A percentile compares a stretch with the other conserved stretches of the same genome.
These are phyloP conservation scores for Avena sativa DNA, from an alignment of 176 grass and related monocot genomes.

Conservation along the genomic window DNA sequence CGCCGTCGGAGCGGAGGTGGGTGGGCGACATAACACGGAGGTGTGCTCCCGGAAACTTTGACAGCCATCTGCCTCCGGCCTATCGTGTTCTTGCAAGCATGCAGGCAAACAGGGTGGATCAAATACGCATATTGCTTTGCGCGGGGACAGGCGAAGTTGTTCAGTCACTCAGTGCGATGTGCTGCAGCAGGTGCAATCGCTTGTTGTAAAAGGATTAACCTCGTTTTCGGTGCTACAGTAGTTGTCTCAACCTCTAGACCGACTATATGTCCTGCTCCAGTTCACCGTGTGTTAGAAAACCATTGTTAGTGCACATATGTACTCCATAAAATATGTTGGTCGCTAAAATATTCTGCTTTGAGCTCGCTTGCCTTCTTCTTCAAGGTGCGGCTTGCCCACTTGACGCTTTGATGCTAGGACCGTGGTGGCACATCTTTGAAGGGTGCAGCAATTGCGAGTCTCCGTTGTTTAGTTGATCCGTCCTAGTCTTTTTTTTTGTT, in stretches of 20 bases:
- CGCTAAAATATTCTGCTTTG: neutral
- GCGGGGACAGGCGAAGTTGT: neutral
- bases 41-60: neutral
- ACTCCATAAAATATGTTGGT: neutral
- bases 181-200: conserved; percentile 51
- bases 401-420: too few species aligned
- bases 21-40: conserved; percentile 73
- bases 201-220: conserved; percentile 52
- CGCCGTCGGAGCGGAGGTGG: conserved; percentile 49
- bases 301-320: neutral
- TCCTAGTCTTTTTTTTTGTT: too few species aligned
- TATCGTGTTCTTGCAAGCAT: neutral
- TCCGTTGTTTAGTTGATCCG: too few species aligned
- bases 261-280: neutral
- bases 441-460: too few species aligned
- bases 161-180: conserved; percentile 2
- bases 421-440: too few species aligned
- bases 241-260: neutral
- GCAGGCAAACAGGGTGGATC: neutral
- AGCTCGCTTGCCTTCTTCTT: too few species aligned
- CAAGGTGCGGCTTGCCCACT: too few species aligned
- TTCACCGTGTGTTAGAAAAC: neutral
- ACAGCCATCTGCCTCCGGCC: neutral
- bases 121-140: conserved; percentile 31
- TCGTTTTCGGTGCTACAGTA: conserved; percentile 41